phyloP scores from a whole-genome alignment of 2,329 filamentous ascomycete species.

The Furcasterigmium furcatum region DNA sequence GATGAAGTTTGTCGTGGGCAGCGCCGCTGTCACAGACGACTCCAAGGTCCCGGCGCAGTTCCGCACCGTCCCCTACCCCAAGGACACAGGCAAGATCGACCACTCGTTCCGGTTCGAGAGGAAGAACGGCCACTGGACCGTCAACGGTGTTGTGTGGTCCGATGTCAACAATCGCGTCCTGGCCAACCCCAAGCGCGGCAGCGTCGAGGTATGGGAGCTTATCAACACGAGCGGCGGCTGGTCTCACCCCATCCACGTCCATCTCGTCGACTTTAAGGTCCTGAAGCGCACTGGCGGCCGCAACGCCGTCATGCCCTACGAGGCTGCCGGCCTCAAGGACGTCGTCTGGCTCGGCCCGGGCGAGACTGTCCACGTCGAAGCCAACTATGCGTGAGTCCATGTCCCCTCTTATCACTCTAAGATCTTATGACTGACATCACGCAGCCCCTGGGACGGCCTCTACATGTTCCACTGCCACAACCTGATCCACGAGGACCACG shows the following conservation, averaged over 20 bases:
- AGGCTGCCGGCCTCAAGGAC: constrained; percentile 53
- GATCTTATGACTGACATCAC: constrained; percentile 5
- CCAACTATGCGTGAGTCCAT: constrained; percentile 36
- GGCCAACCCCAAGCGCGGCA: constrained; percentile 41
- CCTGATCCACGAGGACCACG: constrained; percentile 39
- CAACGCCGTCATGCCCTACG: constrained; percentile 43
- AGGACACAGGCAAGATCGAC: constrained; percentile 26
- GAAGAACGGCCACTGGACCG: constrained; percentile 40
- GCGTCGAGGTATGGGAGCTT: constrained; percentile 46
- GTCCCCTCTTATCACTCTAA: constrained; percentile 4
- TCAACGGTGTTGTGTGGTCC: constrained; percentile 41
- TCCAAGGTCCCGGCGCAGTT: constrained; percentile 28
- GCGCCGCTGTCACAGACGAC: constrained; percentile 28
- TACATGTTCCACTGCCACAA: constrained; percentile 50
- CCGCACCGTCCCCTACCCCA: constrained; percentile 33
- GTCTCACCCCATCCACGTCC: constrained; percentile 54
- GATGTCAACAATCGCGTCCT: constrained; percentile 38
- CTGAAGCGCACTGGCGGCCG: constrained; percentile 39
- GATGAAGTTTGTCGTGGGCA: constrained; percentile 47
- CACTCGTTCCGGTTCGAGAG: constrained; percentile 43
- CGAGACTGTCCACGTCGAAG: constrained; percentile 47
- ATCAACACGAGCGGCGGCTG: constrained; percentile 46
- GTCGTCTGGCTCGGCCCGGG: constrained; percentile 50
- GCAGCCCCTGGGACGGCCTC: constrained; percentile 45
- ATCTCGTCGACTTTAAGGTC: constrained; percentile 56